Evolutionary conservation across 2,329 filamentous ascomycete species (phyloP).

Genomic region (Myrmaecium sp.): DNA sequence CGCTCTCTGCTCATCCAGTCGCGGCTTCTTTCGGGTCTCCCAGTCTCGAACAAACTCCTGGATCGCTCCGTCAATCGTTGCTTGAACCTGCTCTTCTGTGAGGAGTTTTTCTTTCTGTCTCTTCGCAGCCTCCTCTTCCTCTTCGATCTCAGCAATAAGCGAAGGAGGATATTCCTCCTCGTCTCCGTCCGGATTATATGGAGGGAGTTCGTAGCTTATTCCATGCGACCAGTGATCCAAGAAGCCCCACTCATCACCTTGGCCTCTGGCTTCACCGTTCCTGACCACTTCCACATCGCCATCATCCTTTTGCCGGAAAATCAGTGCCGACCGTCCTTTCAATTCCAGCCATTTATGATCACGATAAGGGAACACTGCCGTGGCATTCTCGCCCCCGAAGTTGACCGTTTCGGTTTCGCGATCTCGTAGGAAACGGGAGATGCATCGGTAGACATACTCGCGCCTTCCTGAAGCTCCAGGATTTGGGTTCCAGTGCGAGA

Average conservation of each 20-base stretch:
- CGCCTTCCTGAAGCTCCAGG: too few relatives aligned
- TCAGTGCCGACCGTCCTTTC: too few relatives aligned
- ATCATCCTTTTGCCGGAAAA: too few relatives aligned
- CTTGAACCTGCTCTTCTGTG: slow-evolving; percentile 29
- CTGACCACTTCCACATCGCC: too few relatives aligned
- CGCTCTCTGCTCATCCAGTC: slow-evolving; percentile 39
- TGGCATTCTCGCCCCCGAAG: too few relatives aligned
- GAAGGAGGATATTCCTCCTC: slow-evolving; percentile 11
- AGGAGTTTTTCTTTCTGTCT: slow-evolving; percentile 12
- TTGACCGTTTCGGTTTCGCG: too few relatives aligned
- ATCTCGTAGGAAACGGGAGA: too few relatives aligned
- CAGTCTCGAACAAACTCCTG: slow-evolving; percentile 36
- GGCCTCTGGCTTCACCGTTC: too few relatives aligned
- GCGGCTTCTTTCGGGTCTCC: slow-evolving; percentile 40
- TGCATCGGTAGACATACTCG: too few relatives aligned
- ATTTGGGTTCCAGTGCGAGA: too few relatives aligned
- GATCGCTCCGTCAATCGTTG: slow-evolving; percentile 38
- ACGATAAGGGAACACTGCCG: too few relatives aligned
- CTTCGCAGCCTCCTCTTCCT: slow-evolving; percentile 34
- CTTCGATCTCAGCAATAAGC: slow-evolving; percentile 12
- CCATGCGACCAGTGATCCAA: slow-evolving; percentile 26
- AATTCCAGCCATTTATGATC: too few relatives aligned
- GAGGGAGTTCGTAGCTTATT: slow-evolving; percentile 30
- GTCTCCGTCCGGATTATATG: slow-evolving; percentile 39
- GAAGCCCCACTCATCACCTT: slow-evolving; percentile 12